These are phyloP conservation scores for Phytophthora citrophthora DNA, from an alignment of 352 stramenopile genomes.

Conservation along the genomic window DNA sequence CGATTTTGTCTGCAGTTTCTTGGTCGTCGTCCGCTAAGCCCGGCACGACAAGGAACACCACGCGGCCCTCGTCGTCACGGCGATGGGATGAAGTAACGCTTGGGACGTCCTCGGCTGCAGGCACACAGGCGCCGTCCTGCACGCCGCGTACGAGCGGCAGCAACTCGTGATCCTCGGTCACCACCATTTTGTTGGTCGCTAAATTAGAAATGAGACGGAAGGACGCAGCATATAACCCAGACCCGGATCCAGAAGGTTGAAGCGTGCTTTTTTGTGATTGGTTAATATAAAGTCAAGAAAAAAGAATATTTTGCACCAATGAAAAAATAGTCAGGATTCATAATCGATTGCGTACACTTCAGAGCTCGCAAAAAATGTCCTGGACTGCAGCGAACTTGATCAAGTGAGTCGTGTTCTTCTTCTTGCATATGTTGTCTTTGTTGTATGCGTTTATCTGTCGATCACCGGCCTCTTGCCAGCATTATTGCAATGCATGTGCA, in stretches of 20 bases:
- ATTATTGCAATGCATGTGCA: no score
- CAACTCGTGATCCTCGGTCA: conserved; percentile 27
- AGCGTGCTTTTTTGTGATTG: conserved; percentile 15
- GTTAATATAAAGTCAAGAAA: background rate
- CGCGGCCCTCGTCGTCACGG: conserved; percentile 54
- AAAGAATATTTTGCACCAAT: background rate
- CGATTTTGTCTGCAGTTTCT: conserved; percentile 33
- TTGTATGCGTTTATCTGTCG: no score
- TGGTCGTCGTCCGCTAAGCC: conserved; percentile 40
- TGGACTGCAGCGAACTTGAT: no score
- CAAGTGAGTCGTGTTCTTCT: no score
- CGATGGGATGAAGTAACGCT: conserved; percentile 72
- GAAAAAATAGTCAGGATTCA: background rate
- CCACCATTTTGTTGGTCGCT: conserved; percentile 22
- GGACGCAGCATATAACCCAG: conserved; percentile 4
- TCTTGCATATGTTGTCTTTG: no score
- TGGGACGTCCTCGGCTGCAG: conserved; percentile 68
- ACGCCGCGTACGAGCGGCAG: conserved; percentile 33
- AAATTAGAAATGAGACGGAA: conserved; percentile 36
- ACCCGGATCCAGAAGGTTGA: conserved; percentile 17
- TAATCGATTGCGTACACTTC: conserved; percentile 11
- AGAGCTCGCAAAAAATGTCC: background rate
- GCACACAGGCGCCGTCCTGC: conserved; percentile 57
- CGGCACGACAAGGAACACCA: conserved; percentile 80
- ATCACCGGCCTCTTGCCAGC: no score